Base-by-base conservation (phyloP, 1,284 basidiomycete species). In the Trichosporon sp. region DNA sequence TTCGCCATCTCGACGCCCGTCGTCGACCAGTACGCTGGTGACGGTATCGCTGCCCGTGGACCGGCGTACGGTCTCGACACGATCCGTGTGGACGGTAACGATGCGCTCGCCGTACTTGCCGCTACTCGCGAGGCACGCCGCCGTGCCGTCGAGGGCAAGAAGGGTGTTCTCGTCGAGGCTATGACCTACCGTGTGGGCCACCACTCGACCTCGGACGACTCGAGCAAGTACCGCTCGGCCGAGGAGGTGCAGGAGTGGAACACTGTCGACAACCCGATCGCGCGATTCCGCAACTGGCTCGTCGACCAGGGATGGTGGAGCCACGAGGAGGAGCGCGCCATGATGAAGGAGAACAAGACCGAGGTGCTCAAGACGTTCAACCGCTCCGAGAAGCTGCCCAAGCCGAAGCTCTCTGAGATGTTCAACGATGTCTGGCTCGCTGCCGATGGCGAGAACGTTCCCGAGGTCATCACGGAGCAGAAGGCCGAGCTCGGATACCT, bases 141-240 rank as follows among this genome's bases (percentile, higher is more conserved):
- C 62, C 82, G 88, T 54, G 93, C 92, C 66, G 82, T 95, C 14
- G 86, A 89, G 68, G 86, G 89, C 62, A 88, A 90, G 33, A 85
- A 91, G 44, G 91, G 90, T 7, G 90, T 96, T 0, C 83, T 97
- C 33, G 85, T 97, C 61, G 94, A 97, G 81, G 90, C 91, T 5
- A 94, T 95, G 91, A 90, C 88, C 2, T 95, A 95, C 76, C 86
- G 92, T 32, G 88, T 96, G 4, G 90, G 93, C n/a, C 93, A 96
- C 76, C 93, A 96, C 78, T 93, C 91, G 14, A 96, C 93, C 0
- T 94, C 91, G 11, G 94, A 96, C 76, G 93, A 96, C 78, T 94
- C 91, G 16, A 92, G 90, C 72, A 92, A 92, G 27, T 96, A 96
- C 79, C 86, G 92, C 37, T 84, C 89, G 1, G 85, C 89, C 10